Percentiles rank a stretch among this genome's conserved stretches.
Conservation (phyloP, 2,329 filamentous ascomycete genomes). For the Apiospora marii region DNA sequence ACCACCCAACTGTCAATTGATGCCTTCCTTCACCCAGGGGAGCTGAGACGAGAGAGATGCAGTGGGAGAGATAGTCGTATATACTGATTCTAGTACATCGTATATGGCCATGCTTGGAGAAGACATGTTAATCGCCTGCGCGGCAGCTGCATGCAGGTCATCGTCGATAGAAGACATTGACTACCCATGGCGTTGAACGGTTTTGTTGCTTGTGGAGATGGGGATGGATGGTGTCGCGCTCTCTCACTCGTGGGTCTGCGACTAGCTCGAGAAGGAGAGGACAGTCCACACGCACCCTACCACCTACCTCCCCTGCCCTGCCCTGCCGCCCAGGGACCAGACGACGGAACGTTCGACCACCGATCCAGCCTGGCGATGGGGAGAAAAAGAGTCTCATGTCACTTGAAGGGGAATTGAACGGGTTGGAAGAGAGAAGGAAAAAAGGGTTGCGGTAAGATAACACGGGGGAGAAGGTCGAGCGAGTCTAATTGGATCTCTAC, state of each 20-base stretch:
- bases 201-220: slow-evolving; percentile 14
- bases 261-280: not conserved
- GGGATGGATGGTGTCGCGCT: slow-evolving; percentile 11
- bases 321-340: not conserved
- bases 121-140: not conserved
- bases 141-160: not conserved
- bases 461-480: slow-evolving; percentile 1
- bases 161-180: not conserved
- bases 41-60: not conserved
- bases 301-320: not conserved
- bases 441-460: slow-evolving; percentile 8
- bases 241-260: slow-evolving; percentile 2
- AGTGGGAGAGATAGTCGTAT: not conserved
- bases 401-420: slow-evolving; percentile 3
- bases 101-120: not conserved
- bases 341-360: not conserved
- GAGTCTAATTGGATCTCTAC: not conserved
- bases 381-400: not conserved
- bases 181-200: slow-evolving; percentile 17
- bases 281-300: not conserved
- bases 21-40: not conserved
- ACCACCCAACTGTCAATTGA: not conserved
- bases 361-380: not conserved
- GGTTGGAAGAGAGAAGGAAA: not conserved
- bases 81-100: not conserved